phyloP scores from a whole-genome alignment of 2,329 filamentous ascomycete genomes.

The Diaporthe longicolla region DNA sequence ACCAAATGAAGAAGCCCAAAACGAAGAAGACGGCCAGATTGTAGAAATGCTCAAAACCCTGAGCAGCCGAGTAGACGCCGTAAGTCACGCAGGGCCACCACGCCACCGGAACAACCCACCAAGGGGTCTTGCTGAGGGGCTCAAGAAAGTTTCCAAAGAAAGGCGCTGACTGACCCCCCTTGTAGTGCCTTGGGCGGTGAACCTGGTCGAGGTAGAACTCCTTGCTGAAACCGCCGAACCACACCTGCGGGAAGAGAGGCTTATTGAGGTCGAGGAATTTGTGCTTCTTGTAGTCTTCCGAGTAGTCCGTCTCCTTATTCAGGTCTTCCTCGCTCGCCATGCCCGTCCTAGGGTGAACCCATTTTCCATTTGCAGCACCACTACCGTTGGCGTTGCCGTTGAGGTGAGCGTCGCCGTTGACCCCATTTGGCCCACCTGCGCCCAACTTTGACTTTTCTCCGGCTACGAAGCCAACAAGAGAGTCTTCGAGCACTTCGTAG shows the following conservation, averaged over 20 bases:
- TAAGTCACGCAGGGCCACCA: conserved; percentile 89
- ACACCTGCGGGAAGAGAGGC: conserved; percentile 90
- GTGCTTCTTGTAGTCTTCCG: conserved; percentile 85
- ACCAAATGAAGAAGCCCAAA: conserved; percentile 85
- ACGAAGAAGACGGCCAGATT: conserved; percentile 74
- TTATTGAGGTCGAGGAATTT: conserved; percentile 93
- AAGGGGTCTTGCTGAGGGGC: conserved; percentile 93
- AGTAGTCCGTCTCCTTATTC: conserved; percentile 84
- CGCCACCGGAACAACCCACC: conserved; percentile 87
- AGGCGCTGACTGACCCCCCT: conserved; percentile 90
- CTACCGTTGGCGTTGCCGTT: conserved; percentile 53
- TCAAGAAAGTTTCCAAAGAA: conserved; percentile 99
- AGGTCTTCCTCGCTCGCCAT: conserved; percentile 92
- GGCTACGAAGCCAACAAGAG: conserved; percentile 83
- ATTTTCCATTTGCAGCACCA: conserved; percentile 49
- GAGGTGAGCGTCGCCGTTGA: conserved; percentile 49
- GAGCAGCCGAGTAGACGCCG: conserved; percentile 75
- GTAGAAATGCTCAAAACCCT: conserved; percentile 68
- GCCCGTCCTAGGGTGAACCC: conserved; percentile 78
- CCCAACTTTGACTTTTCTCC: conserved; percentile 64
- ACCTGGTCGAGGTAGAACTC: conserved; percentile 98
- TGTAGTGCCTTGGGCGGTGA: conserved; percentile 95
- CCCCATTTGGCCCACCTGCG: conserved; percentile 45
- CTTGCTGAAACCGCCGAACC: conserved; percentile 89
- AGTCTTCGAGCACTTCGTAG: conserved; percentile 95